Evolutionary conservation across 1,139 yeast species (phyloP).

Genomic region (Candida pseudoviswanathii): DNA sequence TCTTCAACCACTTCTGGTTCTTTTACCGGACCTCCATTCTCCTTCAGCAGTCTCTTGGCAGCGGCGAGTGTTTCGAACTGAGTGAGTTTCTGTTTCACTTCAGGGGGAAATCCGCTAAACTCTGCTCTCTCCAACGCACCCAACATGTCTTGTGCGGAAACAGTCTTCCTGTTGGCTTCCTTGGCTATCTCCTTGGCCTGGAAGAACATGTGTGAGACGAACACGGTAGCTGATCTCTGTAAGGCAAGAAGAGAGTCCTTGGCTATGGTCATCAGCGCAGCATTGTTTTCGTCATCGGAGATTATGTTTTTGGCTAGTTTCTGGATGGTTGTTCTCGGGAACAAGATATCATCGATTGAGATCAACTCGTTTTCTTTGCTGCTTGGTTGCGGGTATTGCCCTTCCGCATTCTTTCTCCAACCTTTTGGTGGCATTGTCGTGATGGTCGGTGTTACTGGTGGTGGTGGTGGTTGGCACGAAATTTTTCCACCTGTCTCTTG

Average conservation of each 20-base stretch:
- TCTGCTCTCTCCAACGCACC: conserved; percentile 59
- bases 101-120: conserved; percentile 56
- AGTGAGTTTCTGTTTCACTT: conserved; percentile 51
- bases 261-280: conserved; percentile 45
- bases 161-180: conserved; percentile 56
- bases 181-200: conserved; percentile 61
- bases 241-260: conserved; percentile 69
- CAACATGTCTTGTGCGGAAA: conserved; percentile 66
- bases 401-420: conserved; percentile 77
- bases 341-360: conserved; percentile 68
- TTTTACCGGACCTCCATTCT: conserved; percentile 16
- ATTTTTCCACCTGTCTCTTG: background rate
- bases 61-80: conserved; percentile 43
- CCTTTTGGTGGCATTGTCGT: conserved; percentile 75
- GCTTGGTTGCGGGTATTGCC: conserved; percentile 52
- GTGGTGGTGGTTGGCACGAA: background rate
- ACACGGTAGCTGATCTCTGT: conserved; percentile 73
- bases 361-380: conserved; percentile 58
- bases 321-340: conserved; percentile 64
- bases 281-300: conserved; percentile 30
- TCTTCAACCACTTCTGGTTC: conserved; percentile 21
- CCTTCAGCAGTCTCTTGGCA: conserved; percentile 37
- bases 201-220: conserved; percentile 66
- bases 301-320: conserved; percentile 54
- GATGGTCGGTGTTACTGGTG: background rate